phyloP scores from a whole-genome alignment of 495 filamentous ascomycete genomes.

The Trichoderma parareesei region DNA sequence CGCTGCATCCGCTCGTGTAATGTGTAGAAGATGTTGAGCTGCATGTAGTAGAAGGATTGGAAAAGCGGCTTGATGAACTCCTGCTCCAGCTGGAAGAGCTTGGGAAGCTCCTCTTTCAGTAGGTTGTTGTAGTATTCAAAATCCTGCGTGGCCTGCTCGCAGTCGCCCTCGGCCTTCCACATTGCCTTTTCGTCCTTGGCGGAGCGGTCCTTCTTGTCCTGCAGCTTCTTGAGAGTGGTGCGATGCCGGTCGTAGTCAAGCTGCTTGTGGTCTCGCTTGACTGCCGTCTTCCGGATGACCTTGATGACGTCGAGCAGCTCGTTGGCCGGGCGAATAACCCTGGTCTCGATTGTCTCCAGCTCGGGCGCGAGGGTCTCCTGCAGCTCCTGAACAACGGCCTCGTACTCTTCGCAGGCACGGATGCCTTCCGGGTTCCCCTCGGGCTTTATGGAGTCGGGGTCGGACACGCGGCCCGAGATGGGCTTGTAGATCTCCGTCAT shows the following conservation, averaged over 20 bases:
- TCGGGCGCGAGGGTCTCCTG: constrained; percentile 84
- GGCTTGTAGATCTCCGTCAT: constrained; percentile 96
- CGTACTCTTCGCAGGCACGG: constrained; percentile 91
- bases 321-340: constrained; percentile 88
- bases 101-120: constrained; percentile 89
- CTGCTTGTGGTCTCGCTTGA: constrained; percentile 95
- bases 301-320: constrained; percentile 94
- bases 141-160: constrained; percentile 87
- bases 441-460: constrained; percentile 70
- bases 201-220: constrained; percentile 95
- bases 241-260: constrained; percentile 89
- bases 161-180: constrained; percentile 90
- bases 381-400: constrained; percentile 81
- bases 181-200: constrained; percentile 96
- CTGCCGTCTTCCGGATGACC: constrained; percentile 76
- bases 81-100: constrained; percentile 83
- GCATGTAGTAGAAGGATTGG: constrained; percentile 99
- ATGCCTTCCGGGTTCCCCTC: constrained; percentile 95
- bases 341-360: constrained; percentile 92
- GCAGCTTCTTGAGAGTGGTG: constrained; percentile 77
- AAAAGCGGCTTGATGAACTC: constrained; percentile 97
- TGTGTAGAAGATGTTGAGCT: constrained; percentile 98
- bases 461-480: constrained; percentile 90
- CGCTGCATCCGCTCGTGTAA: constrained; percentile 96
- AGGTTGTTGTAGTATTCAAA: constrained; percentile 96